Percentiles rank a stretch among this genome's conserved stretches.
phyloP scores from a whole-genome alignment of 352 stramenopile genomes.

The Phytopythium sindhum region DNA sequence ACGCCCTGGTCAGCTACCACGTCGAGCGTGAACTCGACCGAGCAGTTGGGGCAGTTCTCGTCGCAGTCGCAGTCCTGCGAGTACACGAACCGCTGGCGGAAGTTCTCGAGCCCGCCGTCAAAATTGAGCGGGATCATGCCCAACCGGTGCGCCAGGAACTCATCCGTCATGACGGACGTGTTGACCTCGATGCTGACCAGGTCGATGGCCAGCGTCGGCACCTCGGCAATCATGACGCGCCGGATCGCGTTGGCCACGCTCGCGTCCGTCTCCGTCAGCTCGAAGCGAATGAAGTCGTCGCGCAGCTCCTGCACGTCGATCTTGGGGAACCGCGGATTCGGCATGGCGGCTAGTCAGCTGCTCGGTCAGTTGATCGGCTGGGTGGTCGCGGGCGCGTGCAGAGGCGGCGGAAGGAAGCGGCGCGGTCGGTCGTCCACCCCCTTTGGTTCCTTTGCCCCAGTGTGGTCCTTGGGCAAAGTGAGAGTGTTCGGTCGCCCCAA shows the following conservation, averaged over 20 bases:
- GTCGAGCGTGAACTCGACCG: slow-evolving; percentile 96
- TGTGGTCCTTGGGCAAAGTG: background rate
- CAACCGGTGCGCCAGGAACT: slow-evolving; percentile 97
- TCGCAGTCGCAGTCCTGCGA: slow-evolving; percentile 91
- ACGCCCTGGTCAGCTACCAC: slow-evolving; percentile 77
- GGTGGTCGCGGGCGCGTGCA: too few species aligned
- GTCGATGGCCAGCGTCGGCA: slow-evolving; percentile 98
- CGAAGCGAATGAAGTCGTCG: slow-evolving; percentile 96
- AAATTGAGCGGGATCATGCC: slow-evolving; percentile 96
- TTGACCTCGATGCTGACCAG: slow-evolving; percentile 98
- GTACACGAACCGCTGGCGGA: slow-evolving; percentile 89
- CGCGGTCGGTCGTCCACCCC: background rate
- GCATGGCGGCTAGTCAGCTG: slow-evolving; percentile 34
- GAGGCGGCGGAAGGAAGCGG: background rate
- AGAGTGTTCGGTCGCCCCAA: too few species aligned
- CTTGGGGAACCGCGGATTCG: slow-evolving; percentile 90
- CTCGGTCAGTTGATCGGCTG: background rate
- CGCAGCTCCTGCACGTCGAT: slow-evolving; percentile 93
- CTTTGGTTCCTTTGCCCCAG: background rate
- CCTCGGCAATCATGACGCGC: slow-evolving; percentile 97
- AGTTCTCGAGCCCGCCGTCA: slow-evolving; percentile 83
- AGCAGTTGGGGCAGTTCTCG: slow-evolving; percentile 96
- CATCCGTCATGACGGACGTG: slow-evolving; percentile 97
- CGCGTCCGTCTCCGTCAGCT: slow-evolving; percentile 95
- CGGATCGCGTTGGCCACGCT: slow-evolving; percentile 97